A percentile compares a stretch with the other conserved stretches of the same genome.
phyloP scores from a whole-genome alignment of 2,329 filamentous ascomycete species.

The Colletotrichum endophyticum region DNA sequence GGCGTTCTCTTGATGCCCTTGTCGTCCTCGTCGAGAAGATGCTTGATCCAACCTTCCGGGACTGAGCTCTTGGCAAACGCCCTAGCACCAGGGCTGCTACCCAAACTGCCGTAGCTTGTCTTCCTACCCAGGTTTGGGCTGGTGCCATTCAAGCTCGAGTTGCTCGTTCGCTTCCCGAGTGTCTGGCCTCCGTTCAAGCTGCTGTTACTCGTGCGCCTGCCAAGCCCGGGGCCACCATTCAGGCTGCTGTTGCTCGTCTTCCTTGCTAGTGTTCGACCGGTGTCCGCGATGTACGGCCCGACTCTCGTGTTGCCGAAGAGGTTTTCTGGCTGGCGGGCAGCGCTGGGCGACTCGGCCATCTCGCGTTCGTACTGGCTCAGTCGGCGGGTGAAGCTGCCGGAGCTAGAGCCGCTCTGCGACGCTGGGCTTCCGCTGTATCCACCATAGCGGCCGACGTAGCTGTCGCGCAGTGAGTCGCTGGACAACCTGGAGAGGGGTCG shows the following conservation, averaged over 20 bases:
- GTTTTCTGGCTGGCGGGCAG: conserved; percentile 28
- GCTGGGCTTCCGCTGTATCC: conserved; percentile 8
- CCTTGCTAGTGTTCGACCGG: conserved; percentile 33
- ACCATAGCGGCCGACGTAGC: conserved; percentile 24
- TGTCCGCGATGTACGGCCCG: conserved; percentile 40
- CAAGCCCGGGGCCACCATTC: conserved; percentile 21
- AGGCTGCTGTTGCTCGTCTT: conserved; percentile 40
- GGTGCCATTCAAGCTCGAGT: conserved; percentile 21
- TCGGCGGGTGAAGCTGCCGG: conserved; percentile 11
- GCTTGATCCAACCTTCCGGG: conserved; percentile 24
- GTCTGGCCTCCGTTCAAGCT: conserved; percentile 27
- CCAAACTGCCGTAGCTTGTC: conserved; percentile 24
- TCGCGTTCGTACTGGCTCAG: conserved; percentile 15
- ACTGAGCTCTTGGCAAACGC: conserved; percentile 23
- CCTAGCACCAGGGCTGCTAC: conserved; percentile 6
- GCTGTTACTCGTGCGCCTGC: conserved; percentile 20
- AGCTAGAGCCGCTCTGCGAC: conserved; percentile 23
- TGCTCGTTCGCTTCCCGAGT: conserved; percentile 16
- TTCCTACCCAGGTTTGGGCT: conserved; percentile 1
- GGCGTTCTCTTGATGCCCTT: conserved; percentile 5
- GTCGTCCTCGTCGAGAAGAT: conserved; percentile 23
- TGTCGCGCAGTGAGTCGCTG: conserved; percentile 24
- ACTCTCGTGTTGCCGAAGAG: conserved; percentile 39
- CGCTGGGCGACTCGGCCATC: conserved; percentile 18
- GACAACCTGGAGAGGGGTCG: conserved; percentile 22